Evolutionary conservation across 495 filamentous ascomycete species (phyloP).

Genomic region (Aspergillus kassunensis): DNA sequence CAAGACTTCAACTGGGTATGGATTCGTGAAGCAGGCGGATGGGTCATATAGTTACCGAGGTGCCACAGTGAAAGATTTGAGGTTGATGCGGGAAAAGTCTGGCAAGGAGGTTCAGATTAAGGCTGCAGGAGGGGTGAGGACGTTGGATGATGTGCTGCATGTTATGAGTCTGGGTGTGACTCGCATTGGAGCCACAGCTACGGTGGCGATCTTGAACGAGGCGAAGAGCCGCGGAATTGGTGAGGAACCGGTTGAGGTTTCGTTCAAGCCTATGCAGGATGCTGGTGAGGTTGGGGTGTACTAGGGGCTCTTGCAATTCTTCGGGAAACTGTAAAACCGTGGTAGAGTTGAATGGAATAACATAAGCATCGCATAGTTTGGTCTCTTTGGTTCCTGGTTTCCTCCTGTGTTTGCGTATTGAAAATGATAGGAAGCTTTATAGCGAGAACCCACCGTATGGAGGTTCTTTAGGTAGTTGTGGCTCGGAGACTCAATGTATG

Average conservation of each 20-base stretch:
- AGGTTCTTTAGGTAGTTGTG: no score
- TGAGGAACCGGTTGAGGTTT: conserved; percentile 24
- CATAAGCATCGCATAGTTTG: no score
- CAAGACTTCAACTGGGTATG: conserved; percentile 56
- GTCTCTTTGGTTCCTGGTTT: no score
- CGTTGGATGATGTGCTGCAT: conserved; percentile 31
- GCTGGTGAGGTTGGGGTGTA: conserved; percentile 18
- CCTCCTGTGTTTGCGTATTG: no score
- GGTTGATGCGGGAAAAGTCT: conserved; percentile 49
- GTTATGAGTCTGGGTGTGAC: conserved; percentile 34
- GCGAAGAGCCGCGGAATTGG: conserved; percentile 48
- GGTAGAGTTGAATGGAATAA: no score
- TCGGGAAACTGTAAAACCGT: no score
- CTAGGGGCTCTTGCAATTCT: conserved; percentile 1
- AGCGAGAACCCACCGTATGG: no score
- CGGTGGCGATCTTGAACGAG: conserved; percentile 50
- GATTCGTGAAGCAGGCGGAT: conserved; percentile 50
- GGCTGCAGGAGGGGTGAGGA: conserved; percentile 51
- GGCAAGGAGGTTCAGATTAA: conserved; percentile 49
- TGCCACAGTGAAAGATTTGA: conserved; percentile 44
- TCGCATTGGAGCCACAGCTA: conserved; percentile 54
- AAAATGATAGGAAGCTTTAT: no score
- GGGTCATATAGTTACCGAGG: conserved; percentile 50
- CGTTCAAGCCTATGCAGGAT: conserved; percentile 28
- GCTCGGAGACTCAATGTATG: no score